Evolutionary conservation across 768 basidiomycete species (phyloP), one percentile per base, ranked within the genome.

Genomic region (Dioszegia crocea): DNA sequence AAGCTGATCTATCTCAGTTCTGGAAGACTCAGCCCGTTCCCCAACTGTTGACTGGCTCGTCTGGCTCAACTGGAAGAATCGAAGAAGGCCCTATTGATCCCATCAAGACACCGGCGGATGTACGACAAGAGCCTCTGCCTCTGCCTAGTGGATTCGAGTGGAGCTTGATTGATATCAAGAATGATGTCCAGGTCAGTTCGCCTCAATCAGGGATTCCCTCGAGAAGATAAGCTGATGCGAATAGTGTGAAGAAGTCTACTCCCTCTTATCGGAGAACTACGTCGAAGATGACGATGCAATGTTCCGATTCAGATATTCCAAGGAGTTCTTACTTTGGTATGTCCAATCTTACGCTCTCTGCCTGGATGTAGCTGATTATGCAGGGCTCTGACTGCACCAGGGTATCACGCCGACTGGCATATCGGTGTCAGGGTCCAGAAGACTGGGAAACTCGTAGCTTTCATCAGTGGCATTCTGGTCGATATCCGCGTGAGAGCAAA

Each of bases 1-100:
- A 38, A 29, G 1, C 50, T 64, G 47, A 64, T 16, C 24, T 30
- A 33, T 23, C 4, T 36, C 56, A 78, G 92, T 99, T 99, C 79
- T 98, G 96, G 96, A 84, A 81, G 31, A 98, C 94, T 5, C 96
- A 99, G 76, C 96, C 96, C 2, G 96, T 99, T 6, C 88, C 91
- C n/a, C 90, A 49, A 36, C 54, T 62, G 17, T 57, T 63, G 21
- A 56, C 61, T 10, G 44, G 5, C 19, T 9, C 49, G n/a, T 49
- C 59, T 26, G 17, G 61, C 17, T 50, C 90, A 86, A 84, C 24
- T 11, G 23, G 10, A 85, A 83, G 86, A 52, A 58, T 61, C 10
- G 65, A 68, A 2, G 93, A 97, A 74, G 93, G 94, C 2, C 87
- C 84, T 52, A 93, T 99, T 52, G 94, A 99, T 67, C 83, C 87